Base-by-base conservation (phyloP, 1,284 basidiomycete genomes). In the Cryptococcus sp. region DNA sequence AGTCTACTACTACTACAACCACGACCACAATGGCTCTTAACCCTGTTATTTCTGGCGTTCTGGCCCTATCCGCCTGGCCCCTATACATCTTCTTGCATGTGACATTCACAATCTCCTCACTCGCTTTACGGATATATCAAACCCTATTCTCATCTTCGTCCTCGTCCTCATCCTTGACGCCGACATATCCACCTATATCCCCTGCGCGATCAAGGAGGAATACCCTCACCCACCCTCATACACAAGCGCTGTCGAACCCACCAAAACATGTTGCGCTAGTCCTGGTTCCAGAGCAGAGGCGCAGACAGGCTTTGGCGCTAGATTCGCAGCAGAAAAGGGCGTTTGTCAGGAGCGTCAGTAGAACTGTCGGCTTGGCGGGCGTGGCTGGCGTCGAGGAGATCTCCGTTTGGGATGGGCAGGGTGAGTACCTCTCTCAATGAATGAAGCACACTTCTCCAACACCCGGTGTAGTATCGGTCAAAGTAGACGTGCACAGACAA, bases 61-160 rank as follows among this genome's bases (percentile, higher is more conserved):
- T 44, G n/a, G 41, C 52, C 53, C 15, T 54, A 16, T 11, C 58
- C 7, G 51, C 59, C 43, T 54, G 62, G 29, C 73, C 73, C 19
- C 40, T 72, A 41, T 67, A 73, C 48, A 16, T 66, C 39, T 55
- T 70, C 15, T 62, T 75, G 3, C 73, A 75, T 46, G 19, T 69
- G 3, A 7, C 56, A 6, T 75, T 75, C 68, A 65, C 67, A 38
- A 29, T 72, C 41, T 66, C 62, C 10, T 73, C 73, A 8, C 56
- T 75, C 13, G 39, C 67, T 23, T 59, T 75, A 1, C 62, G 73
- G 11, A 57, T 67, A n/a, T 65, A 64, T 46, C 65, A 74, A 58
- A 52, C 65, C 11, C 55, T 67, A 44, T 57, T 51, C 11, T 58
- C 46, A 19, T 25, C 48, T n/a, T 39, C 57, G 3, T 25, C 22